Percentiles rank a stretch among this genome's conserved stretches.
These are phyloP conservation scores for Botrytis galanthina DNA, from an alignment of 2,329 filamentous ascomycete genomes.

Conservation along the genomic window DNA sequence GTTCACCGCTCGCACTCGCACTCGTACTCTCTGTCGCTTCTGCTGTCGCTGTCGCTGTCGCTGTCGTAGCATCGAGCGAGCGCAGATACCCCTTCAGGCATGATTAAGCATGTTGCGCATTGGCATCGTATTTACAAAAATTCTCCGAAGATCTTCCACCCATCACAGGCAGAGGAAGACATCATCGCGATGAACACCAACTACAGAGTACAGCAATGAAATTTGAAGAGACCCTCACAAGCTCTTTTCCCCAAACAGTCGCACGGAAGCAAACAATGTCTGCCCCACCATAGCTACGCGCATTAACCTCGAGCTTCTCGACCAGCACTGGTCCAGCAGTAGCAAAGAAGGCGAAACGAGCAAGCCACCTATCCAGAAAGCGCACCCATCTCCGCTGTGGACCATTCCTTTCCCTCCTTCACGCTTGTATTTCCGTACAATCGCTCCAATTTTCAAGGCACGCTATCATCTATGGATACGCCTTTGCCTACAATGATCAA, in stretches of 20 bases:
- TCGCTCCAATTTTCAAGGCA: constrained; percentile 10
- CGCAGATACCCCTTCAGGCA: background rate
- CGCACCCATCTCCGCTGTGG: background rate
- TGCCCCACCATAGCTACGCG: constrained; percentile 7
- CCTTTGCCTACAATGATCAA: background rate
- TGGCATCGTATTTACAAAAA: background rate
- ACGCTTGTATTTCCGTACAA: background rate
- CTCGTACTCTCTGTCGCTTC: background rate
- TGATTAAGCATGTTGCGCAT: background rate
- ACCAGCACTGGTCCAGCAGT: background rate
- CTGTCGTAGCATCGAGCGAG: background rate
- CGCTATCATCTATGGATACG: constrained; percentile 1
- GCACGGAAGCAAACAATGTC: background rate
- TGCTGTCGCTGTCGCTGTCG: background rate
- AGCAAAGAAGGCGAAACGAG: background rate
- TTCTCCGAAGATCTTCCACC: background rate
- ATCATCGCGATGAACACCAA: background rate
- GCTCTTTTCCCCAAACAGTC: background rate
- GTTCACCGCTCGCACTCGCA: background rate
- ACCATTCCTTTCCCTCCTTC: background rate
- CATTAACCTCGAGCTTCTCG: background rate
- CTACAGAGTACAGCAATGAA: background rate
- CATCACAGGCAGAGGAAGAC: background rate
- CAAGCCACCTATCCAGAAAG: background rate
- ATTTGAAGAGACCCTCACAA: background rate